Base-by-base conservation (phyloP, 2,329 filamentous ascomycete species). In the Myrmaecium sp. region DNA sequence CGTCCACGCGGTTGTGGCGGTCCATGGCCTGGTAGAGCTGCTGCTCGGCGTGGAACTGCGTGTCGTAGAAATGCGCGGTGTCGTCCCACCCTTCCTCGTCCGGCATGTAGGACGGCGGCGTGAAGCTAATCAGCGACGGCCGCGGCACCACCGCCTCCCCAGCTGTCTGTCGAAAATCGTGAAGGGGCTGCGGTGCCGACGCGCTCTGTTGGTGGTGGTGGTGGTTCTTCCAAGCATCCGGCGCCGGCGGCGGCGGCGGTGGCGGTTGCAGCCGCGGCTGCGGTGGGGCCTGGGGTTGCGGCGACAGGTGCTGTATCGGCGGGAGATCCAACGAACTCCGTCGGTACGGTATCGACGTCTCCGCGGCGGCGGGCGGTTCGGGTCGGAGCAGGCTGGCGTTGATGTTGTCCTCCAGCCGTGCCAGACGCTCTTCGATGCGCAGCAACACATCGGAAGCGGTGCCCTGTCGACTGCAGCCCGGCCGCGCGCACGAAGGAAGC, bases 31-130 rank as follows among this genome's bases (percentile, higher is more conserved):
- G 38, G 17, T 32, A 36, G n/a, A 44, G 30, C 15, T 36, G 31
- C 14, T 45, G 41, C 6, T 39, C 42, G 5, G 38, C 37, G 13
- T 34, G 14, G 11, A 44, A 36, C 27, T 44, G 40, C 21, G 44
- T 39, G 21, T 44, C 40, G 25, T 43, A 45, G 23, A 45, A 45
- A 8, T 38, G 36, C 11, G 33, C 36, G 4, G 40, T 41, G 28
- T 44, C 42, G 23, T 44, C 42, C 42, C 41, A 45, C 28, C 35
- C 37, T 14, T 43, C 40, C 16, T 41, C 37, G 18, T 39, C n/a
- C n/a, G n/a, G 31, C 4, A 43, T 36, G 21, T 40, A 44, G 1
- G 33, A 21, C 18, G 41, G 38, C 15, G 36, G 34, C 12, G 33
- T 33, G 18, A 43, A 43, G 14, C 34, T 38, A 5, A 37, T 26